Evolutionary conservation across 345 rosid genomes (phyloP), one percentile per base, ranked within the genome.

Genomic region (Rubroshorea leprosula): DNA sequence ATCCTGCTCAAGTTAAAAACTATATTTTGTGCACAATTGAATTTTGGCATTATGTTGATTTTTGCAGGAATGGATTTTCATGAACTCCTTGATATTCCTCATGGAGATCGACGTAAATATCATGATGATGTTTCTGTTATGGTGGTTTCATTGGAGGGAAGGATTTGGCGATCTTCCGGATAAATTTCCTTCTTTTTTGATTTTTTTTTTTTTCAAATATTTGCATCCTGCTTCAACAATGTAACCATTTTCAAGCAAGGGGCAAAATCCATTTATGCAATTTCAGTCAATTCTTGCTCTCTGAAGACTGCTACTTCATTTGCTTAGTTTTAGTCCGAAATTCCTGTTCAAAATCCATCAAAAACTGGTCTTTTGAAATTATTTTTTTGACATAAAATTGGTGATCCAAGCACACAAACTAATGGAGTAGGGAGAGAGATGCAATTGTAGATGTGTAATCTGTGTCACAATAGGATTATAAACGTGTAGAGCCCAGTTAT

Each of bases 111-210:
- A 27, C 84, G 98, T 38, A 91, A 91, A 81, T 91, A 85, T 72
- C 98, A 91, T 31, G 98, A 91, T 54, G 98, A 91, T 74, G 92
- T 91, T 57, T 91, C 95, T 16, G 96, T 91, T 11, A 84, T 91
- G 95, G 98, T 91, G 74, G 98, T 91, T 68, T 91, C 98, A 3
- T 70, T 91, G 51, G 90, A 91, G 78, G 98, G 98, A 72, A 78
- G 98, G 76, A 91, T 91, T 66, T 91, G 98, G 98, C 75, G 92
- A 71, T 91, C 95, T 43, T 88, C 88, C 38, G 98, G 98, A 64
- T 90, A 77, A 72, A 58, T 72, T 55, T 73, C 23, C 57, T 22
- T 49, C 23, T 18, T 8, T 9, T 20, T 6, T 31, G 23, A 1
- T 31, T 29, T 20, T 13, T 21, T 21, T 19, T 25, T 38, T 53